phyloP scores from a whole-genome alignment of 2,329 filamentous ascomycete species.

The Emmonsiellopsis sp. region DNA sequence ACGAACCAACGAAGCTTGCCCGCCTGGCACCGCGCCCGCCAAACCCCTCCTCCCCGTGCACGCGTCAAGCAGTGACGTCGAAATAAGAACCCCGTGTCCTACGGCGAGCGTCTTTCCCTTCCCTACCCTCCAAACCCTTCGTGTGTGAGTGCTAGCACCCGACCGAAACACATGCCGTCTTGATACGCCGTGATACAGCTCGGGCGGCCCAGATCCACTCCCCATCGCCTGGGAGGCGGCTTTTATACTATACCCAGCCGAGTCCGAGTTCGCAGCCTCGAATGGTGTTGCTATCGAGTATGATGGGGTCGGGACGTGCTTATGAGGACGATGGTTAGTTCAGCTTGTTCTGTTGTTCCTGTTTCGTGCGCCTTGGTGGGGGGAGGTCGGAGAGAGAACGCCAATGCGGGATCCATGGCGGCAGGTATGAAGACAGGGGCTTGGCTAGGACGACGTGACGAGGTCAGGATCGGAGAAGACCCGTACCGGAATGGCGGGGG shows the following conservation, averaged over 20 bases:
- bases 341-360: constrained; percentile 4
- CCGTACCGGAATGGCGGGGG: too few species aligned
- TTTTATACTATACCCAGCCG: neutral
- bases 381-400: neutral
- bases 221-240: neutral
- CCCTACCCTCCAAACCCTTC: too few species aligned
- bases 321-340: constrained; percentile 31
- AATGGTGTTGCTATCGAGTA: constrained; percentile 6
- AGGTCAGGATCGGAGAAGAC: too few species aligned
- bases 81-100: too few species aligned
- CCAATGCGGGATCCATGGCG: too few species aligned
- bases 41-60: too few species aligned
- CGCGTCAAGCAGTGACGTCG: too few species aligned
- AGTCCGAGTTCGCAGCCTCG: neutral
- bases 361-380: neutral
- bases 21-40: too few species aligned
- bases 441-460: too few species aligned
- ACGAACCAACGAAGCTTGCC: neutral
- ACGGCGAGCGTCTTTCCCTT: too few species aligned
- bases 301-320: constrained; percentile 23
- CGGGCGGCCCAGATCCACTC: constrained; percentile 1
- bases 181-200: neutral
- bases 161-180: neutral
- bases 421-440: too few species aligned
- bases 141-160: neutral